Base-by-base conservation (phyloP, 2,329 filamentous ascomycete genomes). In the Trichoderma sp. region DNA sequence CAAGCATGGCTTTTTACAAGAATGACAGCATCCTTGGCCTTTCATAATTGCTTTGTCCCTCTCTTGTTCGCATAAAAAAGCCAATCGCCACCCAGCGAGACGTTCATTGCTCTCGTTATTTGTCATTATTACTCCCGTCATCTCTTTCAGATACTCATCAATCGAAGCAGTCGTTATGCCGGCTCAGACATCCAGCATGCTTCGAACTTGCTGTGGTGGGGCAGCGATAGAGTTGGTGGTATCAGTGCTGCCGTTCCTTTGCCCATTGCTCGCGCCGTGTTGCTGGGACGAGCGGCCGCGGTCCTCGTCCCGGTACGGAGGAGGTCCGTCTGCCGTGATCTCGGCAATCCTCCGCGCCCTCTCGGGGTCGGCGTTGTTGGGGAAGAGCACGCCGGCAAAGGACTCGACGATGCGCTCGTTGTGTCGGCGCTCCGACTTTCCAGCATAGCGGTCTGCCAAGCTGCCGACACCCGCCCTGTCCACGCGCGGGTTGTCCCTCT, bases 191-290 rank as follows among this genome's bases (percentile, higher is more conserved):
- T 87, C 85, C 69, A 87, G 69, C 85, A 87, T 87, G 71, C 85
- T 87, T 70, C 76, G 78, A 6, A 86, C 75, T 70, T 84, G 80
- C 71, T 85, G 82, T n/a, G 83, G 82, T 62, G 79, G 80, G n/a
- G 73, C 77, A 7, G 72, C 76, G 14, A 81, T 74, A 5, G 83
- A 85, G 52, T 78, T 73, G n/a, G 74, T 76, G 43, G 83, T 83
- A 52, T 74, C 78, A 1, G 77, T 76, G 68, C 82, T 85, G 48
- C 77, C 74, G 60, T 79, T 82, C 52, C 82, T 77, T 34, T 75
- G 77, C 12, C 72, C 75, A 3, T 74, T 74, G 4, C 69, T 71
- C 17, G 75, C 72, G 30, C 75, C 70, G 26, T 60, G 67, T 19
- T 65, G 67, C 62, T 67, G 56, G 67, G 74, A 66, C 73, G 68